phyloP scores from a whole-genome alignment of 805 yeast genomes.

The Candida chauliodis region DNA sequence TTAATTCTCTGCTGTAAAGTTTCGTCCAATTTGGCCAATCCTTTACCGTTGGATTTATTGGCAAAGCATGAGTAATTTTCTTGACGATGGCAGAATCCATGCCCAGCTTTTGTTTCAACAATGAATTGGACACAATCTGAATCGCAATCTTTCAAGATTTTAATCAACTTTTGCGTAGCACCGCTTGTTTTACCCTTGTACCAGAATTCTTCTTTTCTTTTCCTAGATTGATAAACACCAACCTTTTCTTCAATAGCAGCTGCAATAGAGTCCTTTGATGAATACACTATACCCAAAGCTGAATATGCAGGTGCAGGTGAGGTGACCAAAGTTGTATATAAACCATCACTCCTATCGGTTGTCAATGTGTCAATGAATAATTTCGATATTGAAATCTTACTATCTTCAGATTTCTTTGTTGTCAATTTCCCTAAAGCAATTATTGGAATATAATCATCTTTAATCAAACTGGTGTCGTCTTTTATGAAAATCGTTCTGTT shows the following conservation, averaged over 20 bases:
- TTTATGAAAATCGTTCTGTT: conserved; percentile 18
- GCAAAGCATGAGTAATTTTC: conserved; percentile 71
- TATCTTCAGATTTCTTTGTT: conserved; percentile 13
- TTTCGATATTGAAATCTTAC: conserved; percentile 36
- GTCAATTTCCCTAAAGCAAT: conserved; percentile 23
- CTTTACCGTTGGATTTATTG: conserved; percentile 55
- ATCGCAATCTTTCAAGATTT: conserved; percentile 82
- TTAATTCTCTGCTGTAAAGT: conserved; percentile 59
- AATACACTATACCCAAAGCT: conserved; percentile 83
- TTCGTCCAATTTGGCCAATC: conserved; percentile 64
- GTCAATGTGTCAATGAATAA: conserved; percentile 50
- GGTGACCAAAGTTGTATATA: conserved; percentile 78
- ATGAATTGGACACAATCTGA: conserved; percentile 84
- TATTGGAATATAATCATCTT: conserved; percentile 29
- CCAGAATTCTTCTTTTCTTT: conserved; percentile 79
- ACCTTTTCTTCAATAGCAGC: conserved; percentile 77
- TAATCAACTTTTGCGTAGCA: conserved; percentile 75
- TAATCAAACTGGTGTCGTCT: conserved; percentile 24
- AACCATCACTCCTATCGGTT: conserved; percentile 85
- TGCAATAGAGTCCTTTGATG: conserved; percentile 74
- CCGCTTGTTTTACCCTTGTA: conserved; percentile 96
- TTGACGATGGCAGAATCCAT: conserved; percentile 90
- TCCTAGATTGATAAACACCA: conserved; percentile 93
- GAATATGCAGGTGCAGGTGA: conserved; percentile 55
- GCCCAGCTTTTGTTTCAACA: conserved; percentile 74